phyloP scores from a whole-genome alignment of 495 filamentous ascomycete species.

The Aspergillus egyptiacus region DNA sequence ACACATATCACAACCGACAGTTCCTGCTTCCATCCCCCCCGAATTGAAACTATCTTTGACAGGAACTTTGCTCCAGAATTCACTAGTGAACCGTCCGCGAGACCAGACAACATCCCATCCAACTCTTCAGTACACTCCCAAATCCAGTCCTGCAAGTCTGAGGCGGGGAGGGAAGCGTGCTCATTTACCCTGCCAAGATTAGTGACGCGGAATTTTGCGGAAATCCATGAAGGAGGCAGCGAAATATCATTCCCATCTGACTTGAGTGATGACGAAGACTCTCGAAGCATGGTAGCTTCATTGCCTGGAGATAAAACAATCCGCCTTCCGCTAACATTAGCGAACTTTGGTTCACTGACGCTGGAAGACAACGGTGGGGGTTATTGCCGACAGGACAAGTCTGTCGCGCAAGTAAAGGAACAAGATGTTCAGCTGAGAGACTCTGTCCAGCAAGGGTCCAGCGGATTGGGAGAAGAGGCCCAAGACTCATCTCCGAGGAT shows the following conservation, averaged over 20 bases:
- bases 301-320: constrained; percentile 26
- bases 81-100: constrained; percentile 51
- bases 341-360: neutral
- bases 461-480: constrained; percentile 7
- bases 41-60: constrained; percentile 85
- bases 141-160: constrained; percentile 22
- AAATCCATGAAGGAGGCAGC: constrained; percentile 14
- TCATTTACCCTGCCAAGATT: constrained; percentile 20
- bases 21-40: constrained; percentile 45
- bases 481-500: constrained; percentile 27
- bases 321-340: neutral
- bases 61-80: constrained; percentile 59
- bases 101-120: constrained; percentile 46
- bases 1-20: constrained; percentile 67
- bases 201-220: constrained; percentile 22
- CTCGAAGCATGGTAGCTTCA: constrained; percentile 28
- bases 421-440: neutral
- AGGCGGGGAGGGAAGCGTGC: neutral
- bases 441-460: constrained; percentile 6
- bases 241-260: constrained; percentile 25
- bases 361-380: neutral
- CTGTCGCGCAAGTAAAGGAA: neutral
- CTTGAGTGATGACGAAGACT: constrained; percentile 25
- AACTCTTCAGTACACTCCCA: constrained; percentile 34
- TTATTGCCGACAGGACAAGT: neutral